Evolutionary conservation across 345 rosid genomes (phyloP).

Genomic region (Hypericum androsaemum): DNA sequence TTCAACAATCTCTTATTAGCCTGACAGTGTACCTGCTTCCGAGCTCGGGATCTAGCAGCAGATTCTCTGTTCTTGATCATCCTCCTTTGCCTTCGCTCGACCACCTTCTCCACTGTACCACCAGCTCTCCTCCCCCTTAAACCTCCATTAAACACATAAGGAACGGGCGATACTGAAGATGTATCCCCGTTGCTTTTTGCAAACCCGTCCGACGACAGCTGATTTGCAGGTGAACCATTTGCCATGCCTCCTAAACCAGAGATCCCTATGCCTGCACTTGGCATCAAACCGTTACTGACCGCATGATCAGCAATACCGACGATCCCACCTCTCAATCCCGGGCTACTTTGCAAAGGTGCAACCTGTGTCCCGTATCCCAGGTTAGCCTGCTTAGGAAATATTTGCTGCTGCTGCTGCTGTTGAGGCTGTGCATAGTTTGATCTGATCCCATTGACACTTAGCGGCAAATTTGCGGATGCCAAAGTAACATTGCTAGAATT

Average conservation of each 20-base stretch:
- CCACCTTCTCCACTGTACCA: slow-evolving; percentile 77
- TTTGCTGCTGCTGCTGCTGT: slow-evolving; percentile 35
- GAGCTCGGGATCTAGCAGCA: slow-evolving; percentile 97
- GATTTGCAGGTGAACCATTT: slow-evolving; percentile 60
- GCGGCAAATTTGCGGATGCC: slow-evolving; percentile 52
- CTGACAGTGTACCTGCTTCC: slow-evolving; percentile 64
- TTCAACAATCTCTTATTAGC: no score
- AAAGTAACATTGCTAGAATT: slow-evolving; percentile 26
- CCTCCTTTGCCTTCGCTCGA: slow-evolving; percentile 93
- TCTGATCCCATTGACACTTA: slow-evolving; percentile 49
- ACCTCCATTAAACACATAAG: slow-evolving; percentile 63
- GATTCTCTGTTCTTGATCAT: slow-evolving; percentile 99
- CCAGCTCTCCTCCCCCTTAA: slow-evolving; percentile 53
- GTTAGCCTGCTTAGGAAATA: slow-evolving; percentile 51
- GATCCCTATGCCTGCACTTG: slow-evolving; percentile 51
- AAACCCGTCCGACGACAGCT: slow-evolving; percentile 65
- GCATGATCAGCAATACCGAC: slow-evolving; percentile 44
- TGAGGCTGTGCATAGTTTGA: slow-evolving; percentile 42
- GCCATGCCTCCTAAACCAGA: slow-evolving; percentile 48
- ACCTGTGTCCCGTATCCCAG: slow-evolving; percentile 40
- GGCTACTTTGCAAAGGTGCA: slow-evolving; percentile 32
- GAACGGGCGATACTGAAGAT: slow-evolving; percentile 72
- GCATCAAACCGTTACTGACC: slow-evolving; percentile 37
- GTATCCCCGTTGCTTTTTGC: slow-evolving; percentile 63
- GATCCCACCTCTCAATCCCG: slow-evolving; percentile 53